Evolutionary conservation across 139 green algal species (phyloP), one percentile per base, ranked within the genome.

Genomic region (Chlorella ohadii): DNA sequence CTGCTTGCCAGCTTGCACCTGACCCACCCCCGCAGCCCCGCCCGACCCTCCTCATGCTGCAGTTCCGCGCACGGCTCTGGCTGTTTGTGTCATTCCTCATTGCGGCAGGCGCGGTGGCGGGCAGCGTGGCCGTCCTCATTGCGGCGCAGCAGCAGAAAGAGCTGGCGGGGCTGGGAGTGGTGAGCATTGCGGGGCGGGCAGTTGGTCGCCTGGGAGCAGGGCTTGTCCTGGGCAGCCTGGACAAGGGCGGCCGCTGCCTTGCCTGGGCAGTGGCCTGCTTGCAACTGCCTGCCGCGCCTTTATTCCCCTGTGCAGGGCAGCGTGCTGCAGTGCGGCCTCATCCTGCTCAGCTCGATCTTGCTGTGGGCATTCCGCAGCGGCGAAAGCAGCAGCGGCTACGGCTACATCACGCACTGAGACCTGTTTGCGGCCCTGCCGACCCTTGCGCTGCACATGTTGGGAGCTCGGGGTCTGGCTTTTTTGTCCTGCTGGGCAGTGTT

Each of bases 251-350:
- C n/a, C n/a, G n/a, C n/a, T n/a, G n/a, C n/a, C n/a, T n/a, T n/a
- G n/a, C n/a, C n/a, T n/a, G n/a, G n/a, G n/a, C n/a, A n/a, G n/a
- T n/a, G n/a, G n/a, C n/a, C n/a, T 28, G 19, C 41, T 72, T 84
- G 25, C 72, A 72, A 36, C 33, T 57, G 34, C 12, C 57, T 27
- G n/a, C 34, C 31, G 19, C 55, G 2, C 2, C 67, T 41, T 4
- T 41, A 3, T 36, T 56, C 17, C 31, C 7, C 25, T 72, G n/a
- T 87, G 81, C 85, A 89, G 84, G 88, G 86, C 22, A 76, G 56
- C 38, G 87, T 92, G 6, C 39, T 90, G 38, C 89, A 92, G 65
- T 88, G 68, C 63, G 87, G 87, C 25, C 41, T 91, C 23, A 91
- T 91, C 27, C 59, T 92, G 76, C 36, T 17, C 15, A 12, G 55